Base-by-base conservation (phyloP, 208 protist species). In the Tritrichomonas foetus region DNA sequence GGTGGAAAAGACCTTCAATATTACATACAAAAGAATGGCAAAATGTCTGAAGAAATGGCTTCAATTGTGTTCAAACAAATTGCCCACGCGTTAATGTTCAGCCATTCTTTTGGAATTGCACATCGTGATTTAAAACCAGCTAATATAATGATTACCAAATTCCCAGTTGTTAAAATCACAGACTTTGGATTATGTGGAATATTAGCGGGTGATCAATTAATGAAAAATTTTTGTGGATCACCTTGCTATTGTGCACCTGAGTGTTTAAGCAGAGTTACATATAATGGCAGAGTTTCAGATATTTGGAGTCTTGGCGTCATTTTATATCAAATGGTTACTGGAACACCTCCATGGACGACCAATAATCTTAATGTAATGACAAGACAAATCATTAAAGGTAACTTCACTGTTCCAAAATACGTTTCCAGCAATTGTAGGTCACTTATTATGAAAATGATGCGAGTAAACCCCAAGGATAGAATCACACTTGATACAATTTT, bases 31-130 rank as follows among this genome's bases (percentile, higher is more conserved):
- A 9, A 78, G 44, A 36, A 78, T 20, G 53, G 11, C 11, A 5
- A 5, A 16, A 47, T 96, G 74, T 94, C 36, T n/a, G 95, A 95
- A 55, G 9, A 55, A 55, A 93, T 9, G 8, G 64, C 95, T 36
- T 94, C 95, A 27, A 94, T 96, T 93, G 98, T 98, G 94, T 97
- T 98, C 33, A 95, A 96, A 1, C 97, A 98, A 95, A 97, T 99
- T 11, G 97, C 97, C 30, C 96, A 97, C 94, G 98, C 98, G 2
- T 96, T 99, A 9, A 82, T 97, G 53, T 99, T 99, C 95, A 97
- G 98, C 36, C 98, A 99, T 95, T 96, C 97, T 53, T 98, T 97
- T 93, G 92, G 99, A 96, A 98, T 99, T 53, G 95, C 95, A 82
- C 94, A 96, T 93, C 66, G 95, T 66, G 94, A 97, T 94, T 96